These are phyloP conservation scores for Tuber brumale DNA, from an alignment of 495 filamentous ascomycete species.

Conservation along the genomic window DNA sequence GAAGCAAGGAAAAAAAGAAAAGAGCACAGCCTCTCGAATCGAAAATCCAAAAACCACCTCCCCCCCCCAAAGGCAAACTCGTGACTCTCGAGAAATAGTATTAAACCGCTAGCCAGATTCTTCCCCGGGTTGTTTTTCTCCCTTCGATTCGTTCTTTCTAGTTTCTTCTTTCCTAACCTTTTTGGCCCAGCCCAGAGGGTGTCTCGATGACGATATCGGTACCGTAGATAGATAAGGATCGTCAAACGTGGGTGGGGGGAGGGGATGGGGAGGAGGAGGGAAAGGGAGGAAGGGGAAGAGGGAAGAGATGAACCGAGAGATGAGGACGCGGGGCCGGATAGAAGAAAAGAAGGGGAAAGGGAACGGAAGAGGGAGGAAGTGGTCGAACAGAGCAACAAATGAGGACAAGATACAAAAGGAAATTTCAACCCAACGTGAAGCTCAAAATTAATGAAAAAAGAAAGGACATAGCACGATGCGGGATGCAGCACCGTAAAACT, in stretches of 20 bases:
- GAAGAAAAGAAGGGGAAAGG: constrained; percentile 19
- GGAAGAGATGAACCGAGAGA: constrained; percentile 7
- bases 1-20: constrained; percentile 1
- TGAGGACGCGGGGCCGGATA: constrained; percentile 15
- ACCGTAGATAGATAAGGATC: background rate
- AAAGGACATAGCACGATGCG: background rate
- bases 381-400: background rate
- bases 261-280: constrained; percentile 8
- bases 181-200: constrained; percentile 33
- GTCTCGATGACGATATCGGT: background rate
- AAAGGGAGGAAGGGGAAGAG: constrained; percentile 3
- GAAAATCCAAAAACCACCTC: constrained; percentile 12
- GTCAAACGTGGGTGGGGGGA: background rate
- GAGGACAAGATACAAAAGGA: background rate
- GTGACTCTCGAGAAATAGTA: background rate
- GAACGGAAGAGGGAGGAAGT: constrained; percentile 12
- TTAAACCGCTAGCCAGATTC: background rate
- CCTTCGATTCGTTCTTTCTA: constrained; percentile 6
- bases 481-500: background rate
- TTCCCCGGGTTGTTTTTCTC: background rate
- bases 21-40: constrained; percentile 26
- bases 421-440: constrained; percentile 3
- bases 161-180: constrained; percentile 20
- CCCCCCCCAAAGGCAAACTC: constrained; percentile 10
- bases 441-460: background rate